These are phyloP conservation scores for Trypanosoma caninum DNA, from an alignment of 208 protist species.

Conservation along the genomic window DNA sequence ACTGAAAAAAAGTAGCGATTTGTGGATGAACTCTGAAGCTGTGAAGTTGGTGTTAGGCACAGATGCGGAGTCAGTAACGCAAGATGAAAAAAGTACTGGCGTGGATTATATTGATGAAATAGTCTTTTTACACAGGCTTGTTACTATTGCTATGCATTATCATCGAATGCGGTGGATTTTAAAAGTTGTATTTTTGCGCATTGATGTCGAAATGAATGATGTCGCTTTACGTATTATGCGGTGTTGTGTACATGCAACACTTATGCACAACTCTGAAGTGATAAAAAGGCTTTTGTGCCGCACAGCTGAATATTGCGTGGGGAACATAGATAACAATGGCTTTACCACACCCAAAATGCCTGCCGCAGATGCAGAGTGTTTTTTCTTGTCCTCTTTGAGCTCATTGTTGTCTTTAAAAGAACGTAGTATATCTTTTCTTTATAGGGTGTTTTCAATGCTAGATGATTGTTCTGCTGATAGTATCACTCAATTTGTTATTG, in stretches of 20 bases:
- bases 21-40: conserved; percentile 1
- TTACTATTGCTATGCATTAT: conserved; percentile 57
- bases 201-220: conserved; percentile 24
- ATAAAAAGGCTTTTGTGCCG: conserved; percentile 14
- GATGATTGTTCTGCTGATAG: conserved; percentile 28
- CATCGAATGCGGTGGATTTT: conserved; percentile 46
- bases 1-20: conserved; percentile 2
- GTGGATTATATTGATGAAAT: conserved; percentile 7
- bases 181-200: conserved; percentile 37
- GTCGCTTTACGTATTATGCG: conserved; percentile 23
- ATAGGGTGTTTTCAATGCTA: conserved; percentile 20
- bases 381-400: neutral
- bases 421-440: conserved; percentile 11
- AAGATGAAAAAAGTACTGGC: neutral
- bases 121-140: conserved; percentile 26
- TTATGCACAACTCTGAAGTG: conserved; percentile 8
- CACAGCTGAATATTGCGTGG: conserved; percentile 5
- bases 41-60: neutral
- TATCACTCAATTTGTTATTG: conserved; percentile 6
- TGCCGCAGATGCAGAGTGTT: neutral
- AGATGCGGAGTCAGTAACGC: neutral
- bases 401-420: neutral
- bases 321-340: neutral
- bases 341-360: neutral
- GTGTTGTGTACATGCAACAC: conserved; percentile 8